Evolutionary conservation across 1,284 basidiomycete species (phyloP).

Genomic region (Boletus smithii): DNA sequence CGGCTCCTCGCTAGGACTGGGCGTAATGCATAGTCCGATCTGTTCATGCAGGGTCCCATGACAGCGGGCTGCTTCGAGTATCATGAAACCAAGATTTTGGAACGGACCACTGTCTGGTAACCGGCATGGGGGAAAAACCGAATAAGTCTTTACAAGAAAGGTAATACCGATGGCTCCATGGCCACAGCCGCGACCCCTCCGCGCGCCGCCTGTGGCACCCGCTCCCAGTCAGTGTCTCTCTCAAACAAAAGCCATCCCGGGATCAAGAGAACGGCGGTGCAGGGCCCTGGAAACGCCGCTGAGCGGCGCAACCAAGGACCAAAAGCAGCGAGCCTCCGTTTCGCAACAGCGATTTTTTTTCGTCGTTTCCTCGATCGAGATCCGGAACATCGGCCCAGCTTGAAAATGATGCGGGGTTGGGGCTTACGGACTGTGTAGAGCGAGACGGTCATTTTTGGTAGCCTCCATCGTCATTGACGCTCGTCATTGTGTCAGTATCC

Average conservation of each 20-base stretch:
- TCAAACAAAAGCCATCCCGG: constrained; percentile 8
- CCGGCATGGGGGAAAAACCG: no score
- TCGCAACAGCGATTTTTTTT: constrained; percentile 26
- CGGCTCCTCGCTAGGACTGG: background rate
- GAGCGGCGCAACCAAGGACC: constrained; percentile 21
- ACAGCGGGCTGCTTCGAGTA: background rate
- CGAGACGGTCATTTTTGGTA: constrained; percentile 7
- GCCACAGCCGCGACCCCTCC: constrained; percentile 27
- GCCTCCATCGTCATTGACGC: constrained; percentile 8
- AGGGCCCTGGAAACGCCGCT: constrained; percentile 31
- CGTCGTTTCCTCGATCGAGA: constrained; percentile 24
- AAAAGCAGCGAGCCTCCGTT: constrained; percentile 32
- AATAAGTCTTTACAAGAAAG: no score
- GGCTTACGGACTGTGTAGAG: constrained; percentile 11
- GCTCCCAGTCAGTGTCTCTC: constrained; percentile 5
- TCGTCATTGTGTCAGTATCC: no score
- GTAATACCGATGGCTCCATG: constrained; percentile 3
- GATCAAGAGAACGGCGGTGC: constrained; percentile 18
- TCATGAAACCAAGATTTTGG: background rate
- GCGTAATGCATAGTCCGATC: constrained; percentile 1
- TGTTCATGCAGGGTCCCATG: background rate
- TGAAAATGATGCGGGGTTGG: constrained; percentile 24
- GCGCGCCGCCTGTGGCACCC: constrained; percentile 17
- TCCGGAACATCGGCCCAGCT: constrained; percentile 25
- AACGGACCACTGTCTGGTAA: background rate